A percentile compares a stretch with the other conserved stretches of the same genome.
Evolutionary conservation across 1,284 basidiomycete species (phyloP).

Genomic region (Heterobasidion parviporum): DNA sequence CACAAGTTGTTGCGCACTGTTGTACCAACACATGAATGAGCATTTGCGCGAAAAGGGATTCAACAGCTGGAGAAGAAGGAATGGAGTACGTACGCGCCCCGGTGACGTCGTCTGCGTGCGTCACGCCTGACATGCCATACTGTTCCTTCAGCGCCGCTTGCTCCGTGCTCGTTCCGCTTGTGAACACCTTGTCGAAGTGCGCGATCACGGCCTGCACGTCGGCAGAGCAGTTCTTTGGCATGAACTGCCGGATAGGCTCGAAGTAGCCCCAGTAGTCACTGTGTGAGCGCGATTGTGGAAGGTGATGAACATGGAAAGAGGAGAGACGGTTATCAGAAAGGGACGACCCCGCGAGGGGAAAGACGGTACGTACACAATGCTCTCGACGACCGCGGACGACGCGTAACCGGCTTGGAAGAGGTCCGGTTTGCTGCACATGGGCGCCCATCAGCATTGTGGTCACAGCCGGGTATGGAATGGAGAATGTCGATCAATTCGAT

Average conservation of each 20-base stretch:
- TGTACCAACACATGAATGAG: neutral
- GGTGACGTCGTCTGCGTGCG: constrained; percentile 61
- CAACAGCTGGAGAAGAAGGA: neutral
- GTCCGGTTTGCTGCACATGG: constrained; percentile 43
- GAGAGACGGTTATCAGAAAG: neutral
- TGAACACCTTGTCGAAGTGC: constrained; percentile 52
- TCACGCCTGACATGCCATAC: constrained; percentile 50
- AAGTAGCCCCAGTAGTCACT: constrained; percentile 66
- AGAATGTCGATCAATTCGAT: too few relatives aligned
- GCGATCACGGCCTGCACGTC: constrained; percentile 60
- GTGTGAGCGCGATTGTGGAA: neutral
- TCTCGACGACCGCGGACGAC: constrained; percentile 66
- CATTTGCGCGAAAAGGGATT: neutral
- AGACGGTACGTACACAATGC: constrained; percentile 39
- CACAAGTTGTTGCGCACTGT: constrained; percentile 47
- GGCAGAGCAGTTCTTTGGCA: constrained; percentile 67
- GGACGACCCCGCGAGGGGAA: neutral
- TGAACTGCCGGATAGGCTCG: constrained; percentile 57
- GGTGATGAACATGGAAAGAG: too few relatives aligned
- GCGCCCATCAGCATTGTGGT: neutral
- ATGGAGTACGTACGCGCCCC: constrained; percentile 34
- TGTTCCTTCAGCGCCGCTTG: constrained; percentile 44
- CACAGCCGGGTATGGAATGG: too few relatives aligned
- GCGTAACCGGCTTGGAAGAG: constrained; percentile 63
- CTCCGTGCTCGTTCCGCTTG: constrained; percentile 29